These are phyloP conservation scores for Cryptomeria japonica DNA, from an alignment of 75 land plant genomes.

Conservation along the genomic window DNA sequence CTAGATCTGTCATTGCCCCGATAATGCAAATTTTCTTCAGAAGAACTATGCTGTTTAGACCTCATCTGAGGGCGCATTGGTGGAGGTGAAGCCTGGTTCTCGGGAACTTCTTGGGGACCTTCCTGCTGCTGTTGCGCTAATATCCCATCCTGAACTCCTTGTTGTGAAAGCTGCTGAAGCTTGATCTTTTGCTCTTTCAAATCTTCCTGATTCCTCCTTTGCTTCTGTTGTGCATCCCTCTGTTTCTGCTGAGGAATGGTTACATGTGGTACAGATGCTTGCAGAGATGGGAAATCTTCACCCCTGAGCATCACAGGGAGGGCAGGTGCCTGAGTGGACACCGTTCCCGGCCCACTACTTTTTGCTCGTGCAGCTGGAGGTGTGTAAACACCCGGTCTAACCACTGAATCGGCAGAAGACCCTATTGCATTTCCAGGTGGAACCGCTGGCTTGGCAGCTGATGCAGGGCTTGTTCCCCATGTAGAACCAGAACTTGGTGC, in stretches of 20 bases:
- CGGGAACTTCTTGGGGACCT: slow-evolving; percentile 11
- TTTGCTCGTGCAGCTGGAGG: slow-evolving; percentile 57
- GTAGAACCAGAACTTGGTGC: slow-evolving; percentile 18
- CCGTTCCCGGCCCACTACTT: not conserved
- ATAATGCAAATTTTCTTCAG: not conserved
- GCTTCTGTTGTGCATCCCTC: slow-evolving; percentile 61
- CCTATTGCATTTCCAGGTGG: slow-evolving; percentile 17
- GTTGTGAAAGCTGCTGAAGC: slow-evolving; percentile 47
- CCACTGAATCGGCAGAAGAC: slow-evolving; percentile 7
- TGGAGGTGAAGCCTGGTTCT: slow-evolving; percentile 2
- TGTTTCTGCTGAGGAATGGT: slow-evolving; percentile 47
- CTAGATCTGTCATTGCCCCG: not conserved
- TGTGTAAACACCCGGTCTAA: slow-evolving; percentile 37
- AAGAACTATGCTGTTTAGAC: not conserved
- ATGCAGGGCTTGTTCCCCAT: slow-evolving; percentile 24
- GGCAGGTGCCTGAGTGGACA: slow-evolving; percentile 20
- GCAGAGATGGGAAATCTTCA: slow-evolving; percentile 92
- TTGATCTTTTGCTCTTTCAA: slow-evolving; percentile 40
- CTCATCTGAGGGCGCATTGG: slow-evolving; percentile 33
- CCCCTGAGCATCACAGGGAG: slow-evolving; percentile 82
- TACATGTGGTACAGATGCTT: slow-evolving; percentile 55
- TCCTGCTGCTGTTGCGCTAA: slow-evolving; percentile 16
- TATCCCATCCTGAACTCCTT: slow-evolving; percentile 12
- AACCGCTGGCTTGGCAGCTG: slow-evolving; percentile 1
- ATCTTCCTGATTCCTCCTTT: slow-evolving; percentile 28